A percentile compares a stretch with the other conserved stretches of the same genome.
Evolutionary conservation across 139 green algal species (phyloP).

Genomic region (Chlamydomonas sphaeroides): DNA sequence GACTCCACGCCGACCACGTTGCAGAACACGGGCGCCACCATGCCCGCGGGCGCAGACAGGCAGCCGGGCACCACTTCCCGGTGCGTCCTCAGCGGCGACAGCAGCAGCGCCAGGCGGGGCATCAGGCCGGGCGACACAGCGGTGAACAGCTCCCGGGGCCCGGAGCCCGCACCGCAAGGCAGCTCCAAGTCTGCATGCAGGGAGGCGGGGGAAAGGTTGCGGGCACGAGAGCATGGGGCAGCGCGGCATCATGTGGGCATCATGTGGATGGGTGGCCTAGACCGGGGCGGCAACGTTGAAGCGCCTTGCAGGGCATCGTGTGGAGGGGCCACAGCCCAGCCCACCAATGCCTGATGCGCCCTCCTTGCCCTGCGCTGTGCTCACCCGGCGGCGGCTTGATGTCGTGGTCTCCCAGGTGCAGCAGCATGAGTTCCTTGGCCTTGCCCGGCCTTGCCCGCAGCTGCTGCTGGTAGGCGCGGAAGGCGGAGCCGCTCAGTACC

Average conservation of each 20-base stretch:
- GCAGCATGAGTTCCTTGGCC: not conserved
- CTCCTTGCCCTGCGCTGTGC: not conserved
- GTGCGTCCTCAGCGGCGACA: not conserved
- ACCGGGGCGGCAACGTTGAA: too few relatives aligned
- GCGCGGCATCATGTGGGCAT: too few relatives aligned
- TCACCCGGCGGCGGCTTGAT: not conserved
- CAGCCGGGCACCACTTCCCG: slow-evolving; percentile 25
- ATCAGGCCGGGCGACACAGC: not conserved
- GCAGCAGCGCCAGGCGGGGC: slow-evolving; percentile 17
- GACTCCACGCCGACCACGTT: slow-evolving; percentile 22
- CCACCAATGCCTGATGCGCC: too few relatives aligned
- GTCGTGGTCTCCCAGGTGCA: not conserved
- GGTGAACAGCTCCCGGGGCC: not conserved
- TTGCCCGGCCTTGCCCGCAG: not conserved
- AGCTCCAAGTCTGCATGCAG: too few relatives aligned
- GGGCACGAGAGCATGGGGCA: not conserved
- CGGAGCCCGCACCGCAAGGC: too few relatives aligned
- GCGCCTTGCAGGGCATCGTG: too few relatives aligned
- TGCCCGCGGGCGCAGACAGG: slow-evolving; percentile 17
- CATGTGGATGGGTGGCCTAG: too few relatives aligned
- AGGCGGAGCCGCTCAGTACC: not conserved
- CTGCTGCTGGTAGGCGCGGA: not conserved
- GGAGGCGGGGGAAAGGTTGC: not conserved
- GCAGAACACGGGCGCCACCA: slow-evolving; percentile 33
- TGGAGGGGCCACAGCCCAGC: too few relatives aligned